Base-by-base conservation (phyloP, 495 filamentous ascomycete species). In the Hypoxylon cercidicola region DNA sequence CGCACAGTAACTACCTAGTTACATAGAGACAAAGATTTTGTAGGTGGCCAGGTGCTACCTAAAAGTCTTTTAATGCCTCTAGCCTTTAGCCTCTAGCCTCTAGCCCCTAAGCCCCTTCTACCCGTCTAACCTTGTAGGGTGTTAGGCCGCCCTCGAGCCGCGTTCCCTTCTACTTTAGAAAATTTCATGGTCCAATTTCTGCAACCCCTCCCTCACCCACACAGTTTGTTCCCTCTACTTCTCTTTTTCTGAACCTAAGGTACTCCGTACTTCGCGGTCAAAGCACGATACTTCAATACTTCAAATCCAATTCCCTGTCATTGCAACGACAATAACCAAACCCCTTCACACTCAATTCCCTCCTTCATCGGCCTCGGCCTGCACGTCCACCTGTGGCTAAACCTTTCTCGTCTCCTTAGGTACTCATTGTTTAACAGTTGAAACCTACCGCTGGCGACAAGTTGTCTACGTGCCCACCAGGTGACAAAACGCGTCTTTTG, bases 151-250 rank as follows among this genome's bases (percentile, higher is more conserved):
- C 25, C 7, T 28, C 25, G 25, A n/a, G n/a, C n/a, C n/a, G 25
- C 7, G 58, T 67, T 67, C 57, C 58, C 51, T 61, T 28, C 57
- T 62, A 53, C 53, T 49, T 62, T 56, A 21, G 7, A 28, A 28
- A 28, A 3, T 60, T 51, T 35, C 63, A 30, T 9, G 21, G 39
- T 41, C 37, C 39, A 20, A 13, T 54, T 11, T 43, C 46, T 62
- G 52, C 51, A 61, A n/a, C 64, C 64, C 64, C 59, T 45, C 59
- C 59, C 64, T 49, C 30, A 54, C 59, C 64, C 59, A 57, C 64
- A 62, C 55, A 62, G 53, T 68, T 68, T 63, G 64, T 62, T 62
- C 64, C 64, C 59, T 68, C 64, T 68, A 68, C 64, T 40, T 68
- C 54, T 57, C 55, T 54, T 44, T 55, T 68, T 58, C 47, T 55